Evolutionary conservation across 2,329 filamentous ascomycete genomes (phyloP).

Genomic region (Xylaria polymorpha): DNA sequence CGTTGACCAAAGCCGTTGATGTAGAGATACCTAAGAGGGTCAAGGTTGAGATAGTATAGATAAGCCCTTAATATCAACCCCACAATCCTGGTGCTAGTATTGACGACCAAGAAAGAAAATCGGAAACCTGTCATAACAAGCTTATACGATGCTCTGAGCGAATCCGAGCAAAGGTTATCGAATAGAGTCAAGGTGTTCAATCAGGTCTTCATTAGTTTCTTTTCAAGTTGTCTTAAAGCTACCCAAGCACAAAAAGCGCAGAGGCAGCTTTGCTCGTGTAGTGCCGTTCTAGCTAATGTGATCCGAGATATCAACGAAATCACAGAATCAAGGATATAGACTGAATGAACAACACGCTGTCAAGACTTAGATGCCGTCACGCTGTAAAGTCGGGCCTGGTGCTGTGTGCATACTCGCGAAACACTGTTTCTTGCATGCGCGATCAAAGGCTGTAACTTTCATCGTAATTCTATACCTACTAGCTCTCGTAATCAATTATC

Average conservation of each 20-base stretch:
- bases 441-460: too few relatives aligned
- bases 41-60: background rate
- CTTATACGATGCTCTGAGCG: too few relatives aligned
- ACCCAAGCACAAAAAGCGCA: background rate
- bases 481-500: too few relatives aligned
- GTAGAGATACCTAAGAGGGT: background rate
- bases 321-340: background rate
- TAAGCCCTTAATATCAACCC: background rate
- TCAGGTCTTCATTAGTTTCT: background rate
- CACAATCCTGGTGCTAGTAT: background rate
- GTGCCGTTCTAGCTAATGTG: too few relatives aligned
- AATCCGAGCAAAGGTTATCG: background rate
- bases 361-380: background rate
- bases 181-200: background rate
- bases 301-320: background rate
- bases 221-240: background rate
- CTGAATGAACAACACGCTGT: background rate
- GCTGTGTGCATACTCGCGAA: background rate
- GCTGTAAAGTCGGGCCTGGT: background rate
- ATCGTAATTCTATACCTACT: too few relatives aligned
- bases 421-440: background rate
- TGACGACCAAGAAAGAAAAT: slow-evolving; percentile 1
- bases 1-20: background rate
- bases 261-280: too few relatives aligned
- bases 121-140: background rate